These are phyloP conservation scores for Globisporangium mamillatum DNA, from an alignment of 352 stramenopile genomes.

Conservation along the genomic window DNA sequence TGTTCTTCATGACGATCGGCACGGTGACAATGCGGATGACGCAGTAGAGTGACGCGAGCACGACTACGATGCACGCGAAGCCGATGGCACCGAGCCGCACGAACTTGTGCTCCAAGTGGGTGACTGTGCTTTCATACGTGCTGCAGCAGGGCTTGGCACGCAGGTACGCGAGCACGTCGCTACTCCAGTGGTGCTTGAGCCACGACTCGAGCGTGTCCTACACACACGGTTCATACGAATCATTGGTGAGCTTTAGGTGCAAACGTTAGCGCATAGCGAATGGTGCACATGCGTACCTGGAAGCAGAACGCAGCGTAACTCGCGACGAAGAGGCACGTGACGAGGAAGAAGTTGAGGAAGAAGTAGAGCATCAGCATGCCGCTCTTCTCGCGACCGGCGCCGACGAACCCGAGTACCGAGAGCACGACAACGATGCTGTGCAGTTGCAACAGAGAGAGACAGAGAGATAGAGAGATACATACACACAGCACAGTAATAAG, in stretches of 20 bases:
- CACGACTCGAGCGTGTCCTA: constrained; percentile 54
- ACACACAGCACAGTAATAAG: constrained; percentile 10
- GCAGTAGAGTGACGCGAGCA: constrained; percentile 69
- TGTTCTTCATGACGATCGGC: constrained; percentile 83
- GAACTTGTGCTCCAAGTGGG: constrained; percentile 50
- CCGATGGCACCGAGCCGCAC: constrained; percentile 46
- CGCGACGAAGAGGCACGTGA: constrained; percentile 54
- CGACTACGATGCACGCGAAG: constrained; percentile 40
- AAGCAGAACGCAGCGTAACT: constrained; percentile 70
- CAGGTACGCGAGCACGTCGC: constrained; percentile 39
- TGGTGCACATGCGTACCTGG: constrained; percentile 18
- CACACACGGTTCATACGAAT: neutral
- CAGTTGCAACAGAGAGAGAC: neutral
- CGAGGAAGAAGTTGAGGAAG: constrained; percentile 68
- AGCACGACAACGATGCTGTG: constrained; percentile 44
- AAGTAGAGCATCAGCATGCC: constrained; percentile 70
- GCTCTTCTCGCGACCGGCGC: constrained; percentile 64
- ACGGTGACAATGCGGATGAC: constrained; percentile 84
- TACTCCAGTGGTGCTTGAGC: constrained; percentile 77
- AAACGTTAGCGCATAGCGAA: neutral
- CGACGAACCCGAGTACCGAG: constrained; percentile 57
- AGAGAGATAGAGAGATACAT: too few species aligned
- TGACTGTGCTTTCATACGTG: constrained; percentile 48
- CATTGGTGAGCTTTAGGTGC: neutral
- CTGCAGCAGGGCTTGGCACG: constrained; percentile 46